These are phyloP conservation scores for Phialophora macrospora DNA, from an alignment of 2,329 filamentous ascomycete genomes.

Conservation along the genomic window DNA sequence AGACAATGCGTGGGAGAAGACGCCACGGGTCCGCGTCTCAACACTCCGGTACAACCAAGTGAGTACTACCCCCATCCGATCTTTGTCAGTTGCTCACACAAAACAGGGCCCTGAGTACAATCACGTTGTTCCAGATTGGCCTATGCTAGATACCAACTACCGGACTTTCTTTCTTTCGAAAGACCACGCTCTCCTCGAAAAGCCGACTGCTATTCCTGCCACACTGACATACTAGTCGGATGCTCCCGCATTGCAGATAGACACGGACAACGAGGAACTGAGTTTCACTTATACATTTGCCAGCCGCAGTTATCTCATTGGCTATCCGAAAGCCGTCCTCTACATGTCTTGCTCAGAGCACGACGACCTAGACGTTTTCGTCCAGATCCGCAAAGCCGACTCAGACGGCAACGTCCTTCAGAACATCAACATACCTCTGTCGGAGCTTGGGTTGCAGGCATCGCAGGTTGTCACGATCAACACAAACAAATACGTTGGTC, in stretches of 20 bases:
- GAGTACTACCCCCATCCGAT: not conserved
- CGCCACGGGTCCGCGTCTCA: conserved; percentile 48
- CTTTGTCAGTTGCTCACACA: not conserved
- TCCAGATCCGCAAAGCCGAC: conserved; percentile 53
- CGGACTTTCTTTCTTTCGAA: conserved; percentile 41
- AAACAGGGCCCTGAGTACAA: not conserved
- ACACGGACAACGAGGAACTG: conserved; percentile 5
- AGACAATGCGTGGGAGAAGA: conserved; percentile 54
- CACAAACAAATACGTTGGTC: conserved; percentile 49
- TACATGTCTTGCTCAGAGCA: conserved; percentile 51
- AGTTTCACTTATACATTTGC: conserved; percentile 51
- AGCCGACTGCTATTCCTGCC: not conserved
- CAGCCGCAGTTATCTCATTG: conserved; percentile 47
- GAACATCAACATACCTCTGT: conserved; percentile 52
- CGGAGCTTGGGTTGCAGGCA: conserved; percentile 41
- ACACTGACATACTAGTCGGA: conserved; percentile 45
- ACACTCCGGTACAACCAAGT: conserved; percentile 40
- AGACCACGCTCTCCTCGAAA: conserved; percentile 20
- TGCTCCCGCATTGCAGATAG: conserved; percentile 23
- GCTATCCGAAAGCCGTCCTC: conserved; percentile 53
- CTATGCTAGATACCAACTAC: conserved; percentile 18
- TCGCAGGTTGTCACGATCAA: conserved; percentile 49
- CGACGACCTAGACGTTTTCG: conserved; percentile 54
- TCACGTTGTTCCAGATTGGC: conserved; percentile 41
- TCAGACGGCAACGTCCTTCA: conserved; percentile 49